Conservation (phyloP, 1,139 yeast species). For the Saccharomyces pastorianus region DNA sequence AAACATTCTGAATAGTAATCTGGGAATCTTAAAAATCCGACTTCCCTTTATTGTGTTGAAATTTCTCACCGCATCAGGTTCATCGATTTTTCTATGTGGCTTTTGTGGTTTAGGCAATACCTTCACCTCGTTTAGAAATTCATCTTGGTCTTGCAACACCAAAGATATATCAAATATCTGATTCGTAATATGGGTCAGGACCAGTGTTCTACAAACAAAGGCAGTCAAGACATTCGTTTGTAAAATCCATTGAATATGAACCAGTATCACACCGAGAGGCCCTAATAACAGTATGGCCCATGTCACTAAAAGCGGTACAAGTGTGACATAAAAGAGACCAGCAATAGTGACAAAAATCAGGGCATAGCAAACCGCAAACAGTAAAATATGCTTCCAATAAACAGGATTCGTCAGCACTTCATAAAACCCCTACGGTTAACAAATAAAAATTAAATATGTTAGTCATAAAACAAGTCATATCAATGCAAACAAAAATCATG, state of each 20-base stretch:
- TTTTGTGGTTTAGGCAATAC: constrained; percentile 6
- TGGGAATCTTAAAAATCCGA: constrained; percentile 10
- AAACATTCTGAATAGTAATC: constrained; percentile 3
- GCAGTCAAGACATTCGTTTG: constrained; percentile 23
- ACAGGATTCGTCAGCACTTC: constrained; percentile 17
- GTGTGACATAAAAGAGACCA: constrained; percentile 15
- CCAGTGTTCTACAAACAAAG: constrained; percentile 17
- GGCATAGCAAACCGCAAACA: constrained; percentile 19
- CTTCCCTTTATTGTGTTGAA: constrained; percentile 4
- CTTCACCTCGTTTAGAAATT: constrained; percentile 16
- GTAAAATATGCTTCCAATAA: constrained; percentile 24
- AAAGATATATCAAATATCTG: constrained; percentile 25
- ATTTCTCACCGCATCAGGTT: neutral
- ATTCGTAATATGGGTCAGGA: constrained; percentile 19
- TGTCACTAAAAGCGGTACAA: constrained; percentile 21
- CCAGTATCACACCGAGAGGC: constrained; percentile 24
- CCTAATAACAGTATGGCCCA: constrained; percentile 22
- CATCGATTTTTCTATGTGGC: constrained; percentile 8
- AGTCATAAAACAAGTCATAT: constrained; percentile 7
- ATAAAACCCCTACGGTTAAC: constrained; percentile 25
- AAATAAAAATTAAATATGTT: constrained; percentile 29
- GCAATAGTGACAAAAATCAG: constrained; percentile 21
- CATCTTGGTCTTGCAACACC: constrained; percentile 15
- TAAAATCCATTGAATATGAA: constrained; percentile 24
- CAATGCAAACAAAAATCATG: neutral